phyloP scores from a whole-genome alignment of 2,329 filamentous ascomycete species.

The Apiospora aurea region DNA sequence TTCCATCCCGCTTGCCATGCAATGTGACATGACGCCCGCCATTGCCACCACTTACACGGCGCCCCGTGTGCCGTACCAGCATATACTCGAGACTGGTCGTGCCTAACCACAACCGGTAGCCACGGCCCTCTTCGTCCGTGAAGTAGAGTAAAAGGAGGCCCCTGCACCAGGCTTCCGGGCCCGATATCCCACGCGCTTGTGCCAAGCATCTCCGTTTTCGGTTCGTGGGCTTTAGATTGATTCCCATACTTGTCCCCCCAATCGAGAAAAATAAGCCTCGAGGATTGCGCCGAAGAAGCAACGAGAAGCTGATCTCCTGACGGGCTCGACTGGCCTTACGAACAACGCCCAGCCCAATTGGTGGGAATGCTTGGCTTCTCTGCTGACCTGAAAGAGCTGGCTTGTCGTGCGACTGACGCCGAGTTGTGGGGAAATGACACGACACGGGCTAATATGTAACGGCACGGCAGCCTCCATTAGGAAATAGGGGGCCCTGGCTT shows the following conservation, averaged over 20 bases:
- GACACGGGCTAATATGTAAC: not conserved
- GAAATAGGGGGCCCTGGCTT: not conserved
- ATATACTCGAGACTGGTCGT: not conserved
- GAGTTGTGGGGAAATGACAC: slow-evolving; percentile 17
- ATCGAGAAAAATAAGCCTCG: not conserved
- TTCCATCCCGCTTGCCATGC: not conserved
- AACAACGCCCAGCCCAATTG: not conserved
- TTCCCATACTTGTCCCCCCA: not conserved
- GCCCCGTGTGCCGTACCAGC: not conserved
- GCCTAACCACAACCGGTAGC: not conserved
- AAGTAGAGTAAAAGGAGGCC: not conserved
- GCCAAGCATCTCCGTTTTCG: slow-evolving; percentile 11
- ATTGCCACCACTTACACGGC: not conserved
- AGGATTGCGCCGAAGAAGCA: not conserved
- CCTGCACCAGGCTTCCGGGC: not conserved
- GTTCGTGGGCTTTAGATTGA: not conserved
- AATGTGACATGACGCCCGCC: not conserved
- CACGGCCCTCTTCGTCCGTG: not conserved
- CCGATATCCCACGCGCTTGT: not conserved
- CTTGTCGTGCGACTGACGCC: not conserved
- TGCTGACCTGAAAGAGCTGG: not conserved
- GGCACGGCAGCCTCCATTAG: slow-evolving; percentile 11
- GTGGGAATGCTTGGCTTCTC: not conserved
- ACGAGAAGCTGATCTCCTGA: not conserved
- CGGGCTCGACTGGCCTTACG: not conserved